Evolutionary conservation across 257 asterid species (phyloP).

Genomic region (Orobanche coerulescens): DNA sequence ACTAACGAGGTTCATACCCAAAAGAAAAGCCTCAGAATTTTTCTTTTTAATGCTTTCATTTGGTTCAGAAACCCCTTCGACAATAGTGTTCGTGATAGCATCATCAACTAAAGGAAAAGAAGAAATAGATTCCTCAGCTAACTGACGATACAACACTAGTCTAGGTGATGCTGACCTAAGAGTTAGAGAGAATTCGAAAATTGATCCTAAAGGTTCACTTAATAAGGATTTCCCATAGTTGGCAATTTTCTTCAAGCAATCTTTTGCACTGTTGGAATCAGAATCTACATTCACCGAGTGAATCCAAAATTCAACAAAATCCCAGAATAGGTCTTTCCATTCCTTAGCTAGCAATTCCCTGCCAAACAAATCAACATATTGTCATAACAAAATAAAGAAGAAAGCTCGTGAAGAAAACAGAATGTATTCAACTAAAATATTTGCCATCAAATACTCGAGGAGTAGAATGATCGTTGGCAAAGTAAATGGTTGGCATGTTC

Average conservation of each 20-base stretch:
- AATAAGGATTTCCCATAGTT: constrained; percentile 65
- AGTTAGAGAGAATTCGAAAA: constrained; percentile 89
- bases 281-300: constrained; percentile 37
- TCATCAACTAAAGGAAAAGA: constrained; percentile 80
- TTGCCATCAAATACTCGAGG: not conserved
- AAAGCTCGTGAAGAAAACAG: constrained; percentile 11
- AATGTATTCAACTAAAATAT: constrained; percentile 1
- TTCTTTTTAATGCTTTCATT: constrained; percentile 34
- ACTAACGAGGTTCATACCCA: constrained; percentile 41
- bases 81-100: constrained; percentile 28
- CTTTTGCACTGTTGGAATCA: constrained; percentile 61
- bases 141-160: constrained; percentile 72
- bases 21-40: constrained; percentile 35
- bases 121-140: constrained; percentile 94
- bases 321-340: constrained; percentile 82
- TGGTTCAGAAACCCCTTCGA: constrained; percentile 3
- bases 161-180: constrained; percentile 98
- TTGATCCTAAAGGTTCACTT: constrained; percentile 65
- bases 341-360: constrained; percentile 91
- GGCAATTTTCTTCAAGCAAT: constrained; percentile 64
- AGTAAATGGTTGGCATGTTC: not conserved
- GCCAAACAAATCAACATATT: constrained; percentile 26
- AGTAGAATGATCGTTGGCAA: not conserved
- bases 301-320: constrained; percentile 83
- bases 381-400: not conserved